Conservation (phyloP, 495 filamentous ascomycete genomes). For the Annulohypoxylon maeteangense region DNA sequence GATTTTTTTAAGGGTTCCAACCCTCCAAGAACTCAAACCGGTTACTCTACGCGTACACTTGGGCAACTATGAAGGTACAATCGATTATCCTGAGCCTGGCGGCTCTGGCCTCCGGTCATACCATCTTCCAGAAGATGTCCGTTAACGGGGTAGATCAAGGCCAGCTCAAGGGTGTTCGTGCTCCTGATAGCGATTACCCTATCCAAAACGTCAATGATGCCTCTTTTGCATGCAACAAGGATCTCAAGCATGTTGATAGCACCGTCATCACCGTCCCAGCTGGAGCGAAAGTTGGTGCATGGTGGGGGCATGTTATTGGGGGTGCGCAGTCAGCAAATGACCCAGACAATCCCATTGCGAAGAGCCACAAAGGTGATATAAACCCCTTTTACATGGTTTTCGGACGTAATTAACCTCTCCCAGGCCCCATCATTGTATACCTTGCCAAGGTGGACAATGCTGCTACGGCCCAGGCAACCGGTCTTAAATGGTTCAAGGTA, state of each 20-base stretch:
- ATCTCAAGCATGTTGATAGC: conserved; percentile 49
- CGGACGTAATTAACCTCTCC: not conserved
- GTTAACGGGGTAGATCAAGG: conserved; percentile 65
- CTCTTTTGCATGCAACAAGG: conserved; percentile 54
- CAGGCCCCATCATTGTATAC: conserved; percentile 60
- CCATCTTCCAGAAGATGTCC: conserved; percentile 59
- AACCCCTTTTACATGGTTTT: not conserved
- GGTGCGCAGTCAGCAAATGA: conserved; percentile 57
- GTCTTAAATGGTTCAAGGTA: conserved; percentile 59
- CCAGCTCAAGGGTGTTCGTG: conserved; percentile 62
- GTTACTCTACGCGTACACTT: not conserved
- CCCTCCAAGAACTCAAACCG: not conserved
- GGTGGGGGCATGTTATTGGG: conserved; percentile 63
- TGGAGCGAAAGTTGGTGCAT: conserved; percentile 58
- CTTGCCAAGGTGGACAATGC: conserved; percentile 62
- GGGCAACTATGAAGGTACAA: conserved; percentile 35
- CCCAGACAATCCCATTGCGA: conserved; percentile 62
- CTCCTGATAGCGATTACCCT: conserved; percentile 58
- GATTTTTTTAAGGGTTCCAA: not conserved
- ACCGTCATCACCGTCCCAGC: conserved; percentile 60
- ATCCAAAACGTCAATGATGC: conserved; percentile 53
- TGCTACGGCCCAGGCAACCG: conserved; percentile 51
- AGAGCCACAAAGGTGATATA: conserved; percentile 54
- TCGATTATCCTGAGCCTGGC: conserved; percentile 37
- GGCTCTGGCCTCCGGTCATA: conserved; percentile 32